A percentile compares a stretch with the other conserved stretches of the same genome.
phyloP scores from a whole-genome alignment of 495 filamentous ascomycete genomes.

The Talaromyces nanjingensis region DNA sequence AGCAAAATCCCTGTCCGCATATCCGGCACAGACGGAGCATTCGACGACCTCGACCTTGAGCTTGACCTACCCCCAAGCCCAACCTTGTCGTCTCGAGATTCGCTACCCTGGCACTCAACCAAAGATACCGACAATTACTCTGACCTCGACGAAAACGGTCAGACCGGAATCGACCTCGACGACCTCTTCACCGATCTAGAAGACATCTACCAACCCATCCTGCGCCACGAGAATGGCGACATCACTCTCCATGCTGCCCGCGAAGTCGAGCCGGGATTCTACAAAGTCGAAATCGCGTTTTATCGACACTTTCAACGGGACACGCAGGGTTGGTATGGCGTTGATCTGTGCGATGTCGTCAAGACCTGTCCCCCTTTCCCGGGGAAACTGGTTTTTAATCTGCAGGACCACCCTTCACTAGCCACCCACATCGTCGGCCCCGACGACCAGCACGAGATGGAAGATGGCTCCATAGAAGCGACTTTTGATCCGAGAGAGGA shows the following conservation, averaged over 20 bases:
- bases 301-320: background rate
- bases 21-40: background rate
- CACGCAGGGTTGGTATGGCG: background rate
- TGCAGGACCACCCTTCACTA: background rate
- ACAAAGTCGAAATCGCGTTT: background rate
- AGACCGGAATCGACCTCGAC: background rate
- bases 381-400: background rate
- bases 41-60: background rate
- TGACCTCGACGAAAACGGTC: background rate
- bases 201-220: background rate
- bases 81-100: slow-evolving; percentile 2
- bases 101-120: slow-evolving; percentile 4
- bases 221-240: background rate
- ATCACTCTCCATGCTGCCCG: background rate
- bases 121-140: background rate
- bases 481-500: background rate
- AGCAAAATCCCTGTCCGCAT: background rate
- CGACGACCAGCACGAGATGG: background rate
- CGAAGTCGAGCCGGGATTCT: background rate
- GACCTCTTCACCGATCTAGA: background rate
- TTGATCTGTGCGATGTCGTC: background rate
- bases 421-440: background rate
- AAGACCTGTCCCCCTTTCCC: background rate
- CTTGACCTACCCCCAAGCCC: slow-evolving; percentile 7
- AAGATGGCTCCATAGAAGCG: background rate